Conservation (phyloP, 192 early-diverging fungal genomes). For the Linnemannia schmuckeri region DNA sequence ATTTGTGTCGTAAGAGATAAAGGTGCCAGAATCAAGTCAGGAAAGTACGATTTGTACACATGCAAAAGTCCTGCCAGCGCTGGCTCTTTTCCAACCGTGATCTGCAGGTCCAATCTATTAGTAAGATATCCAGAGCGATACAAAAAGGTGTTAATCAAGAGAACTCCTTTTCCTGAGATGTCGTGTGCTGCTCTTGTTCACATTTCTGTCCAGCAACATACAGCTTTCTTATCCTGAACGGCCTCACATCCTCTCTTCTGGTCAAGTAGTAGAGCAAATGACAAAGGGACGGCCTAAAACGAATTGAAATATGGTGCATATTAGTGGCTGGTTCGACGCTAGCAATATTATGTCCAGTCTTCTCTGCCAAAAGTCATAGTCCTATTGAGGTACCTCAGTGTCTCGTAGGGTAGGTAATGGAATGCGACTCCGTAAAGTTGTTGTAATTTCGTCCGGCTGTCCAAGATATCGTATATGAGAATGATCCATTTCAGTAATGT, state of each 20-base stretch:
- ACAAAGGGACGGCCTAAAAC: constrained; percentile 55
- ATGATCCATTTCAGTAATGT: constrained; percentile 63
- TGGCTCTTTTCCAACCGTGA: constrained; percentile 55
- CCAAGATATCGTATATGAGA: constrained; percentile 61
- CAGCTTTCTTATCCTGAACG: constrained; percentile 66
- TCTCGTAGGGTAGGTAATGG: constrained; percentile 63
- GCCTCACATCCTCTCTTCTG: constrained; percentile 61
- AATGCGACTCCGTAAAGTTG: constrained; percentile 66
- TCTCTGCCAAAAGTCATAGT: not conserved
- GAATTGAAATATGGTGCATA: not conserved
- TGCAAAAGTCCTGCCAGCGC: constrained; percentile 59
- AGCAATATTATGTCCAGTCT: not conserved
- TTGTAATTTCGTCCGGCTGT: constrained; percentile 54
- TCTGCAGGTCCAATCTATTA: constrained; percentile 55
- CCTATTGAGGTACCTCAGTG: constrained; percentile 44
- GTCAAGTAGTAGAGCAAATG: constrained; percentile 68
- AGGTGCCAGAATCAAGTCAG: constrained; percentile 55
- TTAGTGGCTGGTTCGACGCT: not conserved
- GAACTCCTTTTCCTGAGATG: not conserved
- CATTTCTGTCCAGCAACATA: constrained; percentile 14
- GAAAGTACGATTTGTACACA: constrained; percentile 63
- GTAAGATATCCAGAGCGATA: not conserved
- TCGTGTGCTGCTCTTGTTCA: not conserved
- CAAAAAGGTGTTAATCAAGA: not conserved
- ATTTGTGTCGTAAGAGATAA: constrained; percentile 32